These are phyloP conservation scores for Sarocladium brachiariae DNA, from an alignment of 2,329 filamentous ascomycete genomes.

Conservation along the genomic window DNA sequence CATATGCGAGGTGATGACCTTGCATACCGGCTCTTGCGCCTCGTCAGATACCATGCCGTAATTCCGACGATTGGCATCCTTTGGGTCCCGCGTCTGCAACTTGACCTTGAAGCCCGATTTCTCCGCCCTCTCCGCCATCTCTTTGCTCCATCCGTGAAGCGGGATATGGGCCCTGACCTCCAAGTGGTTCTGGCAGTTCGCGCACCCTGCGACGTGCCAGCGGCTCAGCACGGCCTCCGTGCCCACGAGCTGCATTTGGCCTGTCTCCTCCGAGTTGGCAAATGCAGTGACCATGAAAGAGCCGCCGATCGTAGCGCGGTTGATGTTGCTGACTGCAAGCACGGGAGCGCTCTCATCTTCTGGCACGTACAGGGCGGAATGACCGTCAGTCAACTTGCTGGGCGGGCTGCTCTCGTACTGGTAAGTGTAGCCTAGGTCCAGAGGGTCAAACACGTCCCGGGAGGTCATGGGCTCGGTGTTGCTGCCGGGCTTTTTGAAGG, in stretches of 20 bases:
- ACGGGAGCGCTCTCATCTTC: neutral
- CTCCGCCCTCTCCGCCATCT: too few species aligned
- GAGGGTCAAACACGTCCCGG: constrained; percentile 7
- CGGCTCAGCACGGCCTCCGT: constrained; percentile 18
- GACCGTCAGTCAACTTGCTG: neutral
- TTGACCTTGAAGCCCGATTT: too few species aligned
- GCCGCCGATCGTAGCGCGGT: constrained; percentile 16
- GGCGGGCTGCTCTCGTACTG: neutral
- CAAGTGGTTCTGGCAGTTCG: constrained; percentile 19
- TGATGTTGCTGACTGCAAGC: constrained; percentile 14
- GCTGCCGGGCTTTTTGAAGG: neutral
- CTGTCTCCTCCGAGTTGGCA: constrained; percentile 8
- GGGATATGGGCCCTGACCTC: constrained; percentile 14
- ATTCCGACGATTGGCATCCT: too few species aligned
- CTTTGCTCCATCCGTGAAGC: neutral
- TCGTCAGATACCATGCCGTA: too few species aligned
- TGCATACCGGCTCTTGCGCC: too few species aligned
- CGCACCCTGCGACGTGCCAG: constrained; percentile 17
- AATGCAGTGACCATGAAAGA: constrained; percentile 18
- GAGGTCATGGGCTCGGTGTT: neutral
- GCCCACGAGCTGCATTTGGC: constrained; percentile 8
- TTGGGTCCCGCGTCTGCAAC: too few species aligned
- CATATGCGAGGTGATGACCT: too few species aligned
- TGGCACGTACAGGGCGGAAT: neutral
- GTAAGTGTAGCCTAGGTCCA: constrained; percentile 15